phyloP scores from a whole-genome alignment of 164 flowering plant genomes.

The Tetrastigma voinierianum region DNA sequence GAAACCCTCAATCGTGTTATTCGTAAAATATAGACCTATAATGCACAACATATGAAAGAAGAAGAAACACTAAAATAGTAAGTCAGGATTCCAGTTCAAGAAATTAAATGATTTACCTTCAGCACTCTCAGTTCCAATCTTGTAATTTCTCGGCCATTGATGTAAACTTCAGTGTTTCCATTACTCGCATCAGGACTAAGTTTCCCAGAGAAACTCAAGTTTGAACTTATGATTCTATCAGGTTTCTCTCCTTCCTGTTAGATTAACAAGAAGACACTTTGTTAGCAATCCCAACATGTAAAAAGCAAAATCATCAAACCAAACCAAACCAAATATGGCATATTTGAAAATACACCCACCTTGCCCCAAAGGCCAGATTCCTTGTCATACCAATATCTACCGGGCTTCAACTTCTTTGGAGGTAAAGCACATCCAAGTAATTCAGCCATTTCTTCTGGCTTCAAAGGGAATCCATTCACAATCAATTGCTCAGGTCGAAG shows the following conservation, averaged over 20 bases:
- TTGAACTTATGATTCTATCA: constrained; percentile 77
- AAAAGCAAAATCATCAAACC: neutral
- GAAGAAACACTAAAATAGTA: neutral
- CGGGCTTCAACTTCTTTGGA: constrained; percentile 86
- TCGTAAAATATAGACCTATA: neutral
- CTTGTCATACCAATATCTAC: constrained; percentile 96
- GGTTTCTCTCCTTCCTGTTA: constrained; percentile 97
- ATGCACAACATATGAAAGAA: neutral
- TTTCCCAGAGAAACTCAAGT: constrained; percentile 84
- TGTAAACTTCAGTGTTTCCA: constrained; percentile 86
- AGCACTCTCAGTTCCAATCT: constrained; percentile 76
- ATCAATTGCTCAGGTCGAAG: constrained; percentile 93
- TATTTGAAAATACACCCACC: constrained; percentile 38
- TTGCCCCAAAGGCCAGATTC: constrained; percentile 98
- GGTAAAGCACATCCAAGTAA: constrained; percentile 78
- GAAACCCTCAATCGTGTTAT: neutral
- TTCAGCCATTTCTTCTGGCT: constrained; percentile 88
- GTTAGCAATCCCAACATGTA: neutral
- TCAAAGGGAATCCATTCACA: constrained; percentile 73
- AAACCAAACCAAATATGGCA: neutral
- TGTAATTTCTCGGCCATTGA: constrained; percentile 93
- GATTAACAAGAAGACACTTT: constrained; percentile 6
- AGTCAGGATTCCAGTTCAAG: neutral
- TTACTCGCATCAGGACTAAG: constrained; percentile 78
- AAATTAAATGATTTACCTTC: constrained; percentile 45